These are phyloP conservation scores for Xylaria sp. DNA, from an alignment of 2,329 filamentous ascomycete genomes.

Conservation along the genomic window DNA sequence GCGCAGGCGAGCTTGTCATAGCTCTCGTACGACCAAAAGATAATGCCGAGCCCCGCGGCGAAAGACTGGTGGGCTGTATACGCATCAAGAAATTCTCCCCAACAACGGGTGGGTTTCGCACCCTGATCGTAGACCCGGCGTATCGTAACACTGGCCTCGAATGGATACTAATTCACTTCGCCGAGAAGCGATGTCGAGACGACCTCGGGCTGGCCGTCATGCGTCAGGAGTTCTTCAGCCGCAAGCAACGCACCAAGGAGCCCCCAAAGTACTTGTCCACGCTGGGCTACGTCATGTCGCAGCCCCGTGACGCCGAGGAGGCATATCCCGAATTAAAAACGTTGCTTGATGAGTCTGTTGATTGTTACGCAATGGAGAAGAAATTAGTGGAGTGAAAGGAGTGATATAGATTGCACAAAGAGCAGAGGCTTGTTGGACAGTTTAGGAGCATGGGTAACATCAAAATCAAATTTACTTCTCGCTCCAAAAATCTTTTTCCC, in stretches of 20 bases:
- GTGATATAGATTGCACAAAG: neutral
- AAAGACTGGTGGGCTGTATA: conserved; percentile 44
- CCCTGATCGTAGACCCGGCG: conserved; percentile 43
- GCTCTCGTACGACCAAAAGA: conserved; percentile 27
- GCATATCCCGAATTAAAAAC: conserved; percentile 40
- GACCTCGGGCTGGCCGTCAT: conserved; percentile 32
- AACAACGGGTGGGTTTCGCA: conserved; percentile 44
- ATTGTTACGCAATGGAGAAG: conserved; percentile 46
- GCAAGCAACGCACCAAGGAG: conserved; percentile 44
- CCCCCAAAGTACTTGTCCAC: conserved; percentile 47
- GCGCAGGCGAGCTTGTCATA: conserved; percentile 42
- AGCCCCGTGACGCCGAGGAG: conserved; percentile 38
- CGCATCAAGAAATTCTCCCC: conserved; percentile 36
- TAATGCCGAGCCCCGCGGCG: neutral
- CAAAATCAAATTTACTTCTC: too few relatives aligned
- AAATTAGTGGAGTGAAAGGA: conserved; percentile 22
- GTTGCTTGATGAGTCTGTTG: conserved; percentile 41
- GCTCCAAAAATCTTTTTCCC: too few relatives aligned
- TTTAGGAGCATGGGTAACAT: too few relatives aligned
- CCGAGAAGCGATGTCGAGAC: conserved; percentile 41
- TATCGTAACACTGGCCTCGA: conserved; percentile 46
- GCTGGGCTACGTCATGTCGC: conserved; percentile 43
- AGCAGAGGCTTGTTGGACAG: neutral
- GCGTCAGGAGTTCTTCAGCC: conserved; percentile 46
- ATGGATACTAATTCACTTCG: conserved; percentile 44